Conservation (phyloP, 2,329 filamentous ascomycete genomes). For the Phyllosticta citrichinensis region DNA sequence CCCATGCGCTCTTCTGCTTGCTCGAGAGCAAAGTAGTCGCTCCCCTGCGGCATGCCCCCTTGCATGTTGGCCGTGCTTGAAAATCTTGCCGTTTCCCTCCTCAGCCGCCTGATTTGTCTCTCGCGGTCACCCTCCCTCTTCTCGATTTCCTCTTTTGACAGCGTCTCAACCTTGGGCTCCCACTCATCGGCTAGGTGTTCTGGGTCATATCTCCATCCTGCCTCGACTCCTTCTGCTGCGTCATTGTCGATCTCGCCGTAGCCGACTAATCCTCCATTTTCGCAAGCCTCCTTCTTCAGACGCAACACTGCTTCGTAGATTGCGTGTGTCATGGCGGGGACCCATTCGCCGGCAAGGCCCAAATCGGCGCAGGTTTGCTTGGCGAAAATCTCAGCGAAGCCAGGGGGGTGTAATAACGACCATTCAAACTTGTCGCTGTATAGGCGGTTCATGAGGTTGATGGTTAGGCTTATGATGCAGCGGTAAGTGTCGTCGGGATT, state of each 20-base stretch:
- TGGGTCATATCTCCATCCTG: slow-evolving; percentile 91
- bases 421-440: slow-evolving; percentile 98
- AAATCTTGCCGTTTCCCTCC: slow-evolving; percentile 86
- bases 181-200: slow-evolving; percentile 61
- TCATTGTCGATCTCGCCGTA: slow-evolving; percentile 78
- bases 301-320: slow-evolving; percentile 92
- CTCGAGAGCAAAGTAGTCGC: slow-evolving; percentile 50
- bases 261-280: slow-evolving; percentile 74
- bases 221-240: slow-evolving; percentile 68
- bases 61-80: slow-evolving; percentile 76
- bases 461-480: slow-evolving; percentile 81
- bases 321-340: slow-evolving; percentile 85
- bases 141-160: slow-evolving; percentile 95
- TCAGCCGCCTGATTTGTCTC: slow-evolving; percentile 73
- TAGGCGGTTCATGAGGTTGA: slow-evolving; percentile 82
- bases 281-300: slow-evolving; percentile 92
- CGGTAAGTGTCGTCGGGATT: slow-evolving; percentile 93
- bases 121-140: slow-evolving; percentile 92
- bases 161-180: slow-evolving; percentile 43
- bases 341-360: slow-evolving; percentile 83
- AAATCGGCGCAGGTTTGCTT: slow-evolving; percentile 88
- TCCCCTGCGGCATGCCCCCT: slow-evolving; percentile 56
- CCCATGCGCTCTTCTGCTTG: slow-evolving; percentile 73
- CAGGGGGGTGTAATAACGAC: slow-evolving; percentile 85
- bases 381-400: slow-evolving; percentile 85